Conservation (phyloP, 257 asterid genomes). For the Plantago elongata region DNA sequence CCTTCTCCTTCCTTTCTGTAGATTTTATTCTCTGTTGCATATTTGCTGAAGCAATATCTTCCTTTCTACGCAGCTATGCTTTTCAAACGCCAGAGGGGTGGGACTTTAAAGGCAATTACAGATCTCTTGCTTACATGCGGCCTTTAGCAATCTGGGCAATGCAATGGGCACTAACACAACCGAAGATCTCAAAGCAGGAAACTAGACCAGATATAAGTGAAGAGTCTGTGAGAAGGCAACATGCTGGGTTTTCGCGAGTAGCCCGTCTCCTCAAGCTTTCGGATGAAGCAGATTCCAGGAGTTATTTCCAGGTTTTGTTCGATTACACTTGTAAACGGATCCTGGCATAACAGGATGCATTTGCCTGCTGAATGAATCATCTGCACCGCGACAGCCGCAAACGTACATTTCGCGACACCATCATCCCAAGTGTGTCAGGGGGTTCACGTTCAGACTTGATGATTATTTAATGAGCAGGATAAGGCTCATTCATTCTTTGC, state of each 20-base stretch:
- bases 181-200: slow-evolving; percentile 36
- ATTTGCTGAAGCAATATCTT: not conserved
- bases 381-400: too few species aligned
- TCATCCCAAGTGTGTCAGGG: not conserved
- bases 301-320: slow-evolving; percentile 64
- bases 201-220: slow-evolving; percentile 39
- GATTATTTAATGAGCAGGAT: not conserved
- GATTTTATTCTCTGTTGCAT: not conserved
- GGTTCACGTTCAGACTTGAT: not conserved
- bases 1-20: too few species aligned
- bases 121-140: slow-evolving; percentile 84
- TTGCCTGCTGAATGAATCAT: too few species aligned
- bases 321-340: slow-evolving; percentile 77
- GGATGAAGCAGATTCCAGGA: slow-evolving; percentile 58
- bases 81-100: slow-evolving; percentile 95
- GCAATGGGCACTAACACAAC: slow-evolving; percentile 87
- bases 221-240: slow-evolving; percentile 61
- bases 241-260: slow-evolving; percentile 65
- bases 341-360: slow-evolving; percentile 25
- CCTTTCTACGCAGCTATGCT: slow-evolving; percentile 46
- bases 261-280: slow-evolving; percentile 69
- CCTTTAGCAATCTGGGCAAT: slow-evolving; percentile 96
- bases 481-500: slow-evolving; percentile 11
- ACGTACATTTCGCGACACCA: not conserved
- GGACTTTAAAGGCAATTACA: slow-evolving; percentile 63